Percentiles rank a stretch among this genome's conserved stretches.
Conservation (phyloP, 805 yeast genomes). For the Candida piceae region DNA sequence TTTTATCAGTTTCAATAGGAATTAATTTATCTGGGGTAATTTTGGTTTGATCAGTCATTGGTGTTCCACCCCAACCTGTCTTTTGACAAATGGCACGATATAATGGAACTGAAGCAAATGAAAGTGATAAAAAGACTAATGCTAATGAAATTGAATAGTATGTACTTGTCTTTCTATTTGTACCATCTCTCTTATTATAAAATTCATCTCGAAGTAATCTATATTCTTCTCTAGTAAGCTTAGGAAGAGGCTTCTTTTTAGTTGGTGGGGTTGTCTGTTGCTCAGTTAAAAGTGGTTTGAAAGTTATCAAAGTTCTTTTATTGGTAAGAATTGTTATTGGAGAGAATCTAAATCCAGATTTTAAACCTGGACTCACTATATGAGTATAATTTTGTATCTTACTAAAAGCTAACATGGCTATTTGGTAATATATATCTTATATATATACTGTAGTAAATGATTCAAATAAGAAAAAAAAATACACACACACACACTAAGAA, state of each 20-base stretch:
- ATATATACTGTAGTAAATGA: too few relatives aligned
- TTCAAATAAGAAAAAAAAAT: too few relatives aligned
- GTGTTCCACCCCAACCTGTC: constrained; percentile 95
- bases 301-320: neutral
- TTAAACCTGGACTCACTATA: too few relatives aligned
- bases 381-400: too few relatives aligned
- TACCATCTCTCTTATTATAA: constrained; percentile 23
- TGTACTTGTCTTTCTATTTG: constrained; percentile 49
- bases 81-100: constrained; percentile 89
- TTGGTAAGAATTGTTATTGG: too few relatives aligned
- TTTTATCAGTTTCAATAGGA: constrained; percentile 80
- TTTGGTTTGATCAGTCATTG: constrained; percentile 75
- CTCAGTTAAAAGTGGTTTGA: neutral
- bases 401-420: too few relatives aligned
- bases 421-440: too few relatives aligned
- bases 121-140: constrained; percentile 64
- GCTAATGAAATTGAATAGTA: constrained; percentile 67
- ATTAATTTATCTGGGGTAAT: constrained; percentile 83
- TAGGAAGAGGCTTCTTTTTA: constrained; percentile 22
- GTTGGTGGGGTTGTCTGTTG: neutral
- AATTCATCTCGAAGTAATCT: constrained; percentile 23
- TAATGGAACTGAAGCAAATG: constrained; percentile 89
- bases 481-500: too few relatives aligned
- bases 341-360: too few relatives aligned
- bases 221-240: constrained; percentile 29